phyloP scores from a whole-genome alignment of 2,329 filamentous ascomycete genomes.

The Xylaria polymorpha region DNA sequence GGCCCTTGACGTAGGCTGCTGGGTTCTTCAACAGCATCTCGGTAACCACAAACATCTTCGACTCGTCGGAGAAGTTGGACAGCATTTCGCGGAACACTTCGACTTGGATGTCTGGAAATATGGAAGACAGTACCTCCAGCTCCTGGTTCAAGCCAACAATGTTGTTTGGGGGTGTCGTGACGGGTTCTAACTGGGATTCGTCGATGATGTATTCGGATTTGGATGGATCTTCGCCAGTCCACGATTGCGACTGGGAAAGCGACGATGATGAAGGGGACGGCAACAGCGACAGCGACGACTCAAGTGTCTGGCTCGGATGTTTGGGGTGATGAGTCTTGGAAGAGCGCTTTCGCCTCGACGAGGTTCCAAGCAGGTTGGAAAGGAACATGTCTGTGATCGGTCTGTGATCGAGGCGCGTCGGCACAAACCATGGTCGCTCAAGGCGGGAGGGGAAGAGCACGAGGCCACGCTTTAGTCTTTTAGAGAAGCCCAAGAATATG shows the following conservation, averaged over 20 bases:
- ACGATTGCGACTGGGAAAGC: slow-evolving; percentile 20
- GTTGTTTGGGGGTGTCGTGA: slow-evolving; percentile 67
- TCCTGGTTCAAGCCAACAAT: slow-evolving; percentile 76
- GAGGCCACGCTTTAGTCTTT: not conserved
- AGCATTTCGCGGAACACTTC: slow-evolving; percentile 88
- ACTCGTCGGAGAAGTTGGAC: slow-evolving; percentile 78
- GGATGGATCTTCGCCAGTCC: slow-evolving; percentile 38
- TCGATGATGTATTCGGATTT: slow-evolving; percentile 64
- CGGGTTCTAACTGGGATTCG: slow-evolving; percentile 63
- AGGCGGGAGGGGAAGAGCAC: not conserved
- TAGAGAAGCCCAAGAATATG: not conserved
- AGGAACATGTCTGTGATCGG: slow-evolving; percentile 46
- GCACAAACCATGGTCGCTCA: slow-evolving; percentile 41
- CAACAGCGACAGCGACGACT: slow-evolving; percentile 36
- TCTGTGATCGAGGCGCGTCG: slow-evolving; percentile 30
- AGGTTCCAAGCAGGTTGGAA: slow-evolving; percentile 41
- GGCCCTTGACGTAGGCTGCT: slow-evolving; percentile 75
- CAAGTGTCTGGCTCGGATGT: slow-evolving; percentile 35
- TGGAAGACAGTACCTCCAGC: slow-evolving; percentile 73
- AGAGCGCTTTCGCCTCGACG: slow-evolving; percentile 42
- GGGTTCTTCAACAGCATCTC: slow-evolving; percentile 80
- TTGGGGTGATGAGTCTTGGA: slow-evolving; percentile 37
- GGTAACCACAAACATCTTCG: slow-evolving; percentile 79
- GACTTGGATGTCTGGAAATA: slow-evolving; percentile 84
- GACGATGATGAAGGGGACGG: slow-evolving; percentile 27